A percentile compares a stretch with the other conserved stretches of the same genome.
Evolutionary conservation across 1,139 yeast species (phyloP).

Genomic region (Pichia sp.): DNA sequence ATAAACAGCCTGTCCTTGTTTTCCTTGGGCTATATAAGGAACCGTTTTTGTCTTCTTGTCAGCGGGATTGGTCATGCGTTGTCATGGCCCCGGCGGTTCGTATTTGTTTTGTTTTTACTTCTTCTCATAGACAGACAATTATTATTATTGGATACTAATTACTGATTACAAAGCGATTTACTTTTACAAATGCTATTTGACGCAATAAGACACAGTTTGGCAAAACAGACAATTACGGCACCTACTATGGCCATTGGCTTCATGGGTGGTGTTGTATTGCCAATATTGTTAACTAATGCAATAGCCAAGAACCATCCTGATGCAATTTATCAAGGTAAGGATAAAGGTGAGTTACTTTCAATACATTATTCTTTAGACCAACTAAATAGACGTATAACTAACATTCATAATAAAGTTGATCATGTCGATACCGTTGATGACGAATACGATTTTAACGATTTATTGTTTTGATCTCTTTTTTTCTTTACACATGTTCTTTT

Average conservation of each 20-base stretch:
- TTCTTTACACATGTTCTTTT: background rate
- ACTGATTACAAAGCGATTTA: no score
- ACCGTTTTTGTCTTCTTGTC: background rate
- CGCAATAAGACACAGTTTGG: slow-evolving; percentile 9
- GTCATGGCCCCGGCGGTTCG: no score
- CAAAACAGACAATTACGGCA: slow-evolving; percentile 11
- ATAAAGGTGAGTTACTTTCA: slow-evolving; percentile 17
- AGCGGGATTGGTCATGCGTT: background rate
- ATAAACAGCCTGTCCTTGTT: no score
- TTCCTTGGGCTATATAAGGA: background rate
- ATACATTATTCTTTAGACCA: slow-evolving; percentile 7
- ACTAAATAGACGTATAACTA: slow-evolving; percentile 16
- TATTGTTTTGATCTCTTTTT: slow-evolving; percentile 6
- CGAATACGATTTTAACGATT: slow-evolving; percentile 13
- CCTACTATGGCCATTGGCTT: slow-evolving; percentile 18
- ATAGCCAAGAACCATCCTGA: slow-evolving; percentile 9
- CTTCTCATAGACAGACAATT: background rate
- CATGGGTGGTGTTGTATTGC: slow-evolving; percentile 19
- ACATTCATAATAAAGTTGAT: slow-evolving; percentile 17
- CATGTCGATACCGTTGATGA: slow-evolving; percentile 12
- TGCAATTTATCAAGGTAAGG: slow-evolving; percentile 11
- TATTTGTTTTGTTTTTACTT: no score
- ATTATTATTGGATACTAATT: background rate
- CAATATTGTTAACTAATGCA: slow-evolving; percentile 16
- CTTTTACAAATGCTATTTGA: slow-evolving; percentile 13